Conservation (phyloP, 192 early-diverging fungal species). For the Umbelopsis isabellina region DNA sequence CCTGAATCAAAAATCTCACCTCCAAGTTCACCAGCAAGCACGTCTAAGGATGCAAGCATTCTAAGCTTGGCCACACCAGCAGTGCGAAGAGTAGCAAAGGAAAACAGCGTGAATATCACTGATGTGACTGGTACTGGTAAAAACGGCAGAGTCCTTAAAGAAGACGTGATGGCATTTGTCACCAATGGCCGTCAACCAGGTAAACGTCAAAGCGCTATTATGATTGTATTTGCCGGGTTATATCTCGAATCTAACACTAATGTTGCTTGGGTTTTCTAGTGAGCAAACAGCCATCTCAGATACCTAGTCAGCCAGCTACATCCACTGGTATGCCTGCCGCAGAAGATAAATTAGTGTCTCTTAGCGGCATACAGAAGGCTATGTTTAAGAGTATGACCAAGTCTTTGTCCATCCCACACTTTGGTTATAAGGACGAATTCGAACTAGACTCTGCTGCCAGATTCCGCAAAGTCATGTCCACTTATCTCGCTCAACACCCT, state of each 20-base stretch:
- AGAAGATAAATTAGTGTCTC: constrained; percentile 62
- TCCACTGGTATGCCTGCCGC: constrained; percentile 36
- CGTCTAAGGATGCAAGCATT: constrained; percentile 37
- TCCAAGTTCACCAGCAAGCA: not conserved
- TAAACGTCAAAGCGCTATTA: constrained; percentile 13
- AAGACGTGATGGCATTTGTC: constrained; percentile 77
- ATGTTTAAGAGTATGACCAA: constrained; percentile 98
- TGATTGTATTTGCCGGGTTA: not conserved
- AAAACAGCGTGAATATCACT: constrained; percentile 76
- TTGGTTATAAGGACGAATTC: constrained; percentile 93
- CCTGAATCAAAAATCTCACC: not conserved
- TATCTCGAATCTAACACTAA: not conserved
- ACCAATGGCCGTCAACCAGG: constrained; percentile 35
- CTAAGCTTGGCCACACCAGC: constrained; percentile 81
- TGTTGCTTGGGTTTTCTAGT: not conserved
- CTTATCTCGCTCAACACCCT: constrained; percentile 51
- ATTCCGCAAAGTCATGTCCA: constrained; percentile 71
- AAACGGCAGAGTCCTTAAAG: constrained; percentile 87
- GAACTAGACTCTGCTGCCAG: constrained; percentile 68
- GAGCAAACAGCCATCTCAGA: not conserved
- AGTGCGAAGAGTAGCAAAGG: constrained; percentile 83
- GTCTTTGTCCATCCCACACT: constrained; percentile 91
- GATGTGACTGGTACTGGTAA: constrained; percentile 81
- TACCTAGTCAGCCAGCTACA: not conserved
- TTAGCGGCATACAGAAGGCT: constrained; percentile 89